phyloP scores from a whole-genome alignment of 306 rosid species.

The Oemleria cerasiformis region DNA sequence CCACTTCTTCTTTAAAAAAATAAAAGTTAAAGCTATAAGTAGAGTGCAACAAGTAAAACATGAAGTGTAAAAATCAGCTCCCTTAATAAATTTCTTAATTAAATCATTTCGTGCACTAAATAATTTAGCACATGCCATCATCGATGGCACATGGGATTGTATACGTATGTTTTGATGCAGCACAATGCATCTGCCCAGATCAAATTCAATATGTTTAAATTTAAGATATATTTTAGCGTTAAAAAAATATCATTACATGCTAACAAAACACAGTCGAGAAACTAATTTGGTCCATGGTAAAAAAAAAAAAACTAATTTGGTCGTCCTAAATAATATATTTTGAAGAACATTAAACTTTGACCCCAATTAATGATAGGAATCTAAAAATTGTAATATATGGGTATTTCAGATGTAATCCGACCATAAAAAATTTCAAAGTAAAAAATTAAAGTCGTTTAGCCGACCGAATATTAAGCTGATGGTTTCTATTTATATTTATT shows the following conservation, averaged over 20 bases:
- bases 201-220: not conserved
- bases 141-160: slow-evolving; percentile 26
- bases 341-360: not conserved
- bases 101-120: no score
- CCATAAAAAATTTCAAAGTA: not conserved
- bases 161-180: not conserved
- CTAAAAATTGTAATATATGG: not conserved
- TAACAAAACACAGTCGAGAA: no score
- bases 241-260: no score
- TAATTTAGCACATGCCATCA: slow-evolving; percentile 26
- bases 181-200: not conserved
- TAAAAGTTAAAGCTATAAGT: no score
- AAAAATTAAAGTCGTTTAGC: not conserved
- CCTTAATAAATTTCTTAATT: no score
- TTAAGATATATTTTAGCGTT: no score
- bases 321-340: not conserved
- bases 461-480: not conserved
- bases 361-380: not conserved
- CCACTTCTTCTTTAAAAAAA: no score
- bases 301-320: not conserved
- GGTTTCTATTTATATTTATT: no score
- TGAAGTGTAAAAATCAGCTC: no score
- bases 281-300: no score
- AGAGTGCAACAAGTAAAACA: no score
- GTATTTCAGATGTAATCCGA: not conserved